Evolutionary conservation across 495 filamentous ascomycete species (phyloP).

Genomic region (Astrocystis sublimbata): DNA sequence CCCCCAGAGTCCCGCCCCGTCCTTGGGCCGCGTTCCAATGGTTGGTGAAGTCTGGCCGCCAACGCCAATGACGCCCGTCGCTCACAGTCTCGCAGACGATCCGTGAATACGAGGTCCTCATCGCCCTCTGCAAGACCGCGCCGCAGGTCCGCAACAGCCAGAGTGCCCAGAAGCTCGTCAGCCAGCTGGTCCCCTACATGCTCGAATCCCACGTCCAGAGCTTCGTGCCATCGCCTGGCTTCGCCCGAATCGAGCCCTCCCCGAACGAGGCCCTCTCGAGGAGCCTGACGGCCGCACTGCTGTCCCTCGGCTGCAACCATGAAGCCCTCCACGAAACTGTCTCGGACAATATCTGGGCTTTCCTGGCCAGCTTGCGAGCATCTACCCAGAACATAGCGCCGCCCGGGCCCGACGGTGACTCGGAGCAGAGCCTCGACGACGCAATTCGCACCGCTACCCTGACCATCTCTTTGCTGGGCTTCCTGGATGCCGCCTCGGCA

Average conservation of each 20-base stretch:
- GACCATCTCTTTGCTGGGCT: slow-evolving; percentile 80
- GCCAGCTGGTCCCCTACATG: slow-evolving; percentile 77
- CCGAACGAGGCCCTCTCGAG: slow-evolving; percentile 87
- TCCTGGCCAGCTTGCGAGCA: slow-evolving; percentile 65
- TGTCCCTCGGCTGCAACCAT: slow-evolving; percentile 73
- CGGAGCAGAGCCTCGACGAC: slow-evolving; percentile 59
- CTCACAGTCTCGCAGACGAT: slow-evolving; percentile 48
- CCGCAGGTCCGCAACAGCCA: slow-evolving; percentile 64
- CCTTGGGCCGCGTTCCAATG: slow-evolving; percentile 52
- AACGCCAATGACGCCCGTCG: slow-evolving; percentile 4
- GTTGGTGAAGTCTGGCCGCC: slow-evolving; percentile 47
- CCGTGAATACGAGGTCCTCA: slow-evolving; percentile 83
- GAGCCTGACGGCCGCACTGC: slow-evolving; percentile 73
- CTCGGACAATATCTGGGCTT: slow-evolving; percentile 60
- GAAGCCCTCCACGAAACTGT: slow-evolving; percentile 62
- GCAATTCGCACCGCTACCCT: slow-evolving; percentile 69
- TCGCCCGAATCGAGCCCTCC: slow-evolving; percentile 79
- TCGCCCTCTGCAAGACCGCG: slow-evolving; percentile 87
- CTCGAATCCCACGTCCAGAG: slow-evolving; percentile 76
- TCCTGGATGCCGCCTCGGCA: slow-evolving; percentile 75
- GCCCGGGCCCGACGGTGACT: slow-evolving; percentile 51
- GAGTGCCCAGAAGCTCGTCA: slow-evolving; percentile 70
- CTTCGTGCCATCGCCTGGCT: slow-evolving; percentile 77
- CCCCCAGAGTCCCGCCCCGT: slow-evolving; percentile 23
- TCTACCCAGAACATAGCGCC: slow-evolving; percentile 38